Evolutionary conservation across 371 early-diverging fungal species (phyloP).

Genomic region (Mucor mucedo): DNA sequence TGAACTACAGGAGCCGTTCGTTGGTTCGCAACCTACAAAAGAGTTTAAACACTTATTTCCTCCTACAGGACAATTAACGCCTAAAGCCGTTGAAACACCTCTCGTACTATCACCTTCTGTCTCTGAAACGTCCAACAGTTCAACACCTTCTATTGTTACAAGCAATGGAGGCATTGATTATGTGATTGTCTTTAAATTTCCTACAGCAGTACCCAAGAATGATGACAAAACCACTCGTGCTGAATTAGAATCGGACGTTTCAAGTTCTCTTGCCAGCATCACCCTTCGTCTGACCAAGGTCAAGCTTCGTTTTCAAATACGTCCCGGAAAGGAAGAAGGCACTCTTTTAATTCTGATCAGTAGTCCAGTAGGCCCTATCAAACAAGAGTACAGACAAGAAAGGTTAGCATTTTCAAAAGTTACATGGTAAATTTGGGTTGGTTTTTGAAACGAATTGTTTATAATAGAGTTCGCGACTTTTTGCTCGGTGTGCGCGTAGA

Average conservation of each 20-base stretch:
- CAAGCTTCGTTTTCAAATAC: constrained; percentile 40
- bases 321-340: constrained; percentile 40
- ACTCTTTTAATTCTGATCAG: constrained; percentile 37
- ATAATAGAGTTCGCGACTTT: constrained; percentile 67
- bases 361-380: constrained; percentile 40
- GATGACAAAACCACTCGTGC: constrained; percentile 20
- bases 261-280: constrained; percentile 20
- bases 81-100: neutral
- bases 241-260: constrained; percentile 29
- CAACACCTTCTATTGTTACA: neutral
- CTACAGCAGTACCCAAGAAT: constrained; percentile 15
- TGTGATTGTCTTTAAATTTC: constrained; percentile 52
- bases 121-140: neutral
- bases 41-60: constrained; percentile 11
- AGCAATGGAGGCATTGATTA: constrained; percentile 49
- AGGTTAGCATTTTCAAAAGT: constrained; percentile 12
- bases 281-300: constrained; percentile 32
- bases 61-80: constrained; percentile 9
- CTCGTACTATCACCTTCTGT: constrained; percentile 5
- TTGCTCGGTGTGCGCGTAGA: constrained; percentile 63
- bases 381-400: constrained; percentile 34
- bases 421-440: neutral
- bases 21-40: constrained; percentile 1
- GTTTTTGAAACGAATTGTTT: neutral
- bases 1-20: constrained; percentile 9